These are phyloP conservation scores for Gnomoniopsis smithogilvyi DNA, from an alignment of 2,329 filamentous ascomycete species.

Conservation along the genomic window DNA sequence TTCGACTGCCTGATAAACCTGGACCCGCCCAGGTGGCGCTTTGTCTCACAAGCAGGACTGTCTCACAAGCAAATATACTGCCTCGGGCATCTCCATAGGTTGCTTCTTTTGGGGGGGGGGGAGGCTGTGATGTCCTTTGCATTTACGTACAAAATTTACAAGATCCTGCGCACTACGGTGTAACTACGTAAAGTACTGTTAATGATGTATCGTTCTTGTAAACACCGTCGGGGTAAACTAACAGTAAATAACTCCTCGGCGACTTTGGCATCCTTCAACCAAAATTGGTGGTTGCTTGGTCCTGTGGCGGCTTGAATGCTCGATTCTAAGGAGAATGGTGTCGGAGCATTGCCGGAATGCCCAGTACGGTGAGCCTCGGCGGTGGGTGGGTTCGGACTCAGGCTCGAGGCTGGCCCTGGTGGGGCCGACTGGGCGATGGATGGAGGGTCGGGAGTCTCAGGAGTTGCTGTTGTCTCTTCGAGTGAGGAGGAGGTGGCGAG, in stretches of 20 bases:
- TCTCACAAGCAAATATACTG: neutral
- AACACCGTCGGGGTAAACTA: neutral
- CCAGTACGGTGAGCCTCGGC: neutral
- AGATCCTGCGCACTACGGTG: constrained; percentile 19
- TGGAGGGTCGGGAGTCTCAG: neutral
- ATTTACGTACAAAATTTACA: constrained; percentile 13
- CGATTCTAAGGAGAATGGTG: neutral
- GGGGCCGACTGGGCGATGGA: neutral
- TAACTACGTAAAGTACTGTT: constrained; percentile 9
- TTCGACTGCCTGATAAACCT: neutral
- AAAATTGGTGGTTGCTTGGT: constrained; percentile 16
- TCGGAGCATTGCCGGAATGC: neutral
- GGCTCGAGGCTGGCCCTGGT: neutral
- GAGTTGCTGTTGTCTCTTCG: neutral
- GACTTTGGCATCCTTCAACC: constrained; percentile 18
- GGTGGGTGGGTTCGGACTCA: neutral
- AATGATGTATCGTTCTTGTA: neutral
- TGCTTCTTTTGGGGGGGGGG: too few species aligned
- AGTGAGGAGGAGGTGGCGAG: constrained; percentile 3
- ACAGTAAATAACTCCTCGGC: constrained; percentile 20
- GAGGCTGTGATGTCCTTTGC: neutral
- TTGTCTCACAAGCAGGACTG: constrained; percentile 3
- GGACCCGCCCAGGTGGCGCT: neutral
- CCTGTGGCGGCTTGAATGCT: neutral
- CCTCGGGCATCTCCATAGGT: neutral